phyloP scores from a whole-genome alignment of 257 asterid genomes.

The Nicotiana sylvestris region DNA sequence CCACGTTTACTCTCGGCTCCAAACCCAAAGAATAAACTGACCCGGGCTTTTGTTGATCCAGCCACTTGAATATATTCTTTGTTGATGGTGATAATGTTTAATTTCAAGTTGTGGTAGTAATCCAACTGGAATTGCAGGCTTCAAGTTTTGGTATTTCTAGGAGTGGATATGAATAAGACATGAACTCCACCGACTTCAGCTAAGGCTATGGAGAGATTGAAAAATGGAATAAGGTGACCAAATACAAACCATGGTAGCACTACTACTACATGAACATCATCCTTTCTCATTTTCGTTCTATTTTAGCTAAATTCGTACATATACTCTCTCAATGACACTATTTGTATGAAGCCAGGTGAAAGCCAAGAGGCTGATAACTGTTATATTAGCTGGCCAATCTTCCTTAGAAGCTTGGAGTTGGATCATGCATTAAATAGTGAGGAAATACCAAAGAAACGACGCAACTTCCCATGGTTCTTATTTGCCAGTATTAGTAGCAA shows the following conservation, averaged over 20 bases:
- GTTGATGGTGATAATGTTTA: not conserved
- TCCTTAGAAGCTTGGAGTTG: too few species aligned
- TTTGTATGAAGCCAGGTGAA: too few species aligned
- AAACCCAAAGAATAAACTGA: too few species aligned
- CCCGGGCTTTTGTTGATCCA: too few species aligned
- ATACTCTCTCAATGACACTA: too few species aligned
- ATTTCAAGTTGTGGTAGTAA: conserved; percentile 3
- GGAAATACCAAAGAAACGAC: not conserved
- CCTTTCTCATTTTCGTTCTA: too few species aligned
- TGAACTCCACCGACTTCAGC: conserved; percentile 19
- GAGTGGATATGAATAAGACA: conserved; percentile 19
- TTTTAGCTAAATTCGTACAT: too few species aligned
- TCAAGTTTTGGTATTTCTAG: not conserved
- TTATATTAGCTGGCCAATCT: too few species aligned
- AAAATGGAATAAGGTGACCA: conserved; percentile 29
- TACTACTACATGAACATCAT: conserved; percentile 21
- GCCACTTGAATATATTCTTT: too few species aligned
- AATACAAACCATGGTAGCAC: conserved; percentile 30
- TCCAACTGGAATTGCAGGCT: conserved; percentile 17
- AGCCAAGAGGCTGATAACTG: too few species aligned
- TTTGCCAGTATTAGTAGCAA: not conserved
- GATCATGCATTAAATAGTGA: not conserved
- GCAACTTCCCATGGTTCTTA: not conserved
- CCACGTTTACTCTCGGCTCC: too few species aligned
- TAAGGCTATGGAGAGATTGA: conserved; percentile 29